Conservation (phyloP, 208 protist genomes). For the Wallacemonas sp. region DNA sequence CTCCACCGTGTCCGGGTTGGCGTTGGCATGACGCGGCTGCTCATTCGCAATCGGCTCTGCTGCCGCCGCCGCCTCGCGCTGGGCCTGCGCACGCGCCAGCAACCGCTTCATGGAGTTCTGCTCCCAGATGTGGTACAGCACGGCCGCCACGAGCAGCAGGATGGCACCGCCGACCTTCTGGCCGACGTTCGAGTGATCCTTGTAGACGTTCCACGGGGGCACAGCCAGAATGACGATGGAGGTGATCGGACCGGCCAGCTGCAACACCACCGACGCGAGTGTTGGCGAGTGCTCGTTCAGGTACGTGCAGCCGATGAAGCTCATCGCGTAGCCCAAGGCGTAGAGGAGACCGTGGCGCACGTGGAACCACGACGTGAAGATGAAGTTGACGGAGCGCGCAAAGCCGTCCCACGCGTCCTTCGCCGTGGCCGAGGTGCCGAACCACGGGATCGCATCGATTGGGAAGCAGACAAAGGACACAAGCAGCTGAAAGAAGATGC, state of each 20-base stretch:
- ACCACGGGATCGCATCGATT: slow-evolving; percentile 75
- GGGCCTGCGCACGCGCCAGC: slow-evolving; percentile 26
- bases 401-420: slow-evolving; percentile 57
- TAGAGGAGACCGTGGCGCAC: slow-evolving; percentile 67
- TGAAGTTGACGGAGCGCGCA: slow-evolving; percentile 46
- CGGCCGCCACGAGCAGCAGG: slow-evolving; percentile 53
- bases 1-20: background rate
- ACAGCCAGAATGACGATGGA: slow-evolving; percentile 72
- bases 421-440: slow-evolving; percentile 50
- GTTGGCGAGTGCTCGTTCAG: slow-evolving; percentile 85
- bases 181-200: slow-evolving; percentile 53
- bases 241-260: slow-evolving; percentile 76
- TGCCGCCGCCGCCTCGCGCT: background rate
- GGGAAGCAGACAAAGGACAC: slow-evolving; percentile 68
- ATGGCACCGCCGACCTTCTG: slow-evolving; percentile 76
- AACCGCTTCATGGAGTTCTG: slow-evolving; percentile 48
- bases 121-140: slow-evolving; percentile 82
- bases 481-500: slow-evolving; percentile 68
- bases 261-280: slow-evolving; percentile 79
- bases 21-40: background rate
- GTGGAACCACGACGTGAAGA: slow-evolving; percentile 67
- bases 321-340: slow-evolving; percentile 75
- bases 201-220: slow-evolving; percentile 79
- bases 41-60: background rate
- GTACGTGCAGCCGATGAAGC: slow-evolving; percentile 80